Conservation (phyloP, 2,329 filamentous ascomycete species). For the Teratosphaeria epicoccoides region DNA sequence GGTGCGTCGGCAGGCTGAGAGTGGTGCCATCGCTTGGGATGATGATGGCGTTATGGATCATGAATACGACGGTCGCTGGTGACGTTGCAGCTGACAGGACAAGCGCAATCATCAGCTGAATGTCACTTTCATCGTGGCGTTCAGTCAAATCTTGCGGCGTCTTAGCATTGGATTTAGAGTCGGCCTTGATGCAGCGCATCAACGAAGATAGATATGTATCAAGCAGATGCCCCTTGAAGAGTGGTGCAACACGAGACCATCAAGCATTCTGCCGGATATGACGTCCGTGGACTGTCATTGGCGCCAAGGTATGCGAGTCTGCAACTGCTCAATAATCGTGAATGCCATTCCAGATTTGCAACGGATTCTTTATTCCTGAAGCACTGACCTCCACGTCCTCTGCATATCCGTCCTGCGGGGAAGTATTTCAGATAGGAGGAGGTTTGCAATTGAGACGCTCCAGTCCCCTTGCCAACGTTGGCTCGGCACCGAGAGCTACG, state of each 20-base stretch:
- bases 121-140: not conserved
- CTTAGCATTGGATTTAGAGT: no score
- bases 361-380: no score
- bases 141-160: not conserved
- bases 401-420: not conserved
- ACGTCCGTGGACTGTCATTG: not conserved
- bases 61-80: not conserved
- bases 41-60: conserved; percentile 4
- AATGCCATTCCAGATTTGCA: no score
- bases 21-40: not conserved
- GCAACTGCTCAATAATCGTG: no score
- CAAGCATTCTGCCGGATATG: no score
- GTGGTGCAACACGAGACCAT: no score
- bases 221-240: no score
- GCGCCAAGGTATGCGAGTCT: not conserved
- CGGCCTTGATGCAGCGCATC: no score
- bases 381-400: not conserved
- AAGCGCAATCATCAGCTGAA: not conserved
- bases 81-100: not conserved
- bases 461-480: not conserved
- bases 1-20: conserved; percentile 5
- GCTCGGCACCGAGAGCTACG: not conserved
- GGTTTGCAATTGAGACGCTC: not conserved
- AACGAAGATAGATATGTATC: no score
- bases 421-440: not conserved